Conservation (phyloP, 345 rosid genomes). For the Citrus mangshanensis region DNA sequence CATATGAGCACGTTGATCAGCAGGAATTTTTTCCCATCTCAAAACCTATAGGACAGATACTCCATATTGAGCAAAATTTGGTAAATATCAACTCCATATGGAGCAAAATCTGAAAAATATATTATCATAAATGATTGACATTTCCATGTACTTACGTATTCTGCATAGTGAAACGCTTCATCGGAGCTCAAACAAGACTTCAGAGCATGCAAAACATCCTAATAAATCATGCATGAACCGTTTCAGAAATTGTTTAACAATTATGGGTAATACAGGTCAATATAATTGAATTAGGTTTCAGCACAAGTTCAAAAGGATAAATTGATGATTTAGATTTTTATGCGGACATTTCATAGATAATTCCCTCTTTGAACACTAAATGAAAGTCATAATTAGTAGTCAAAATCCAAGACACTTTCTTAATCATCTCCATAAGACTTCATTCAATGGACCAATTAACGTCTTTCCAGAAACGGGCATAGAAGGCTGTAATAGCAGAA, state of each 20-base stretch:
- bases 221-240: conserved; percentile 8
- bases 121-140: not conserved
- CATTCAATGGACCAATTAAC: not conserved
- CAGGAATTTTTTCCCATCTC: conserved; percentile 93
- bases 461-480: not conserved
- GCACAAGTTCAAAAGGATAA: not conserved
- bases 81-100: not conserved
- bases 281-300: not conserved
- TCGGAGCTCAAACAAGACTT: conserved; percentile 57
- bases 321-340: not conserved
- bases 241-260: not conserved
- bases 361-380: not conserved
- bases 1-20: conserved; percentile 77
- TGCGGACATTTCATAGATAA: no score
- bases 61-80: not conserved
- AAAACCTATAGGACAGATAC: conserved; percentile 42
- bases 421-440: not conserved
- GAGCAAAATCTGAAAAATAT: not conserved
- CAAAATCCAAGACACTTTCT: not conserved
- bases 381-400: not conserved
- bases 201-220: conserved; percentile 75
- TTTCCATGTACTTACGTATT: conserved; percentile 57
- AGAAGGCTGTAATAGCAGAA: not conserved
- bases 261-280: not conserved
- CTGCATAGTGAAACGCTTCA: conserved; percentile 82